phyloP scores from a whole-genome alignment of 192 early-diverging fungal genomes.

The Spizellomyces punctatus region DNA sequence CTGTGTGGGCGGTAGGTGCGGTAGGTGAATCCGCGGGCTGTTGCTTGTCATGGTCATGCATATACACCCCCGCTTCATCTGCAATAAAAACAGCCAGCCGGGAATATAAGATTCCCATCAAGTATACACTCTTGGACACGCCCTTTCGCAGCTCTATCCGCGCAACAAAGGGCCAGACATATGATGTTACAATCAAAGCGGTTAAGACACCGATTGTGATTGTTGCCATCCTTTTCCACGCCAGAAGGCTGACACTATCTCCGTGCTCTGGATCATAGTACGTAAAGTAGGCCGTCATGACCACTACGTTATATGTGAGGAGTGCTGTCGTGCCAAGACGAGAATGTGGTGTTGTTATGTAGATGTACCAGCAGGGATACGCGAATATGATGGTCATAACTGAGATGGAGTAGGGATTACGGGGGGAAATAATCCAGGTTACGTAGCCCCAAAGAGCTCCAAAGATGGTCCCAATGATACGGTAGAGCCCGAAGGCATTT shows the following conservation, averaged over 20 bases:
- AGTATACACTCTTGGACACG: constrained; percentile 48
- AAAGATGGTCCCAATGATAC: constrained; percentile 72
- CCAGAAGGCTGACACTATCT: constrained; percentile 48
- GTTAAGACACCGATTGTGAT: constrained; percentile 75
- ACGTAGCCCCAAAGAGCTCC: constrained; percentile 70
- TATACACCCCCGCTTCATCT: neutral
- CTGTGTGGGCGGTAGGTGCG: neutral
- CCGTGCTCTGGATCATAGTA: constrained; percentile 68
- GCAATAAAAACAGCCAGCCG: constrained; percentile 72
- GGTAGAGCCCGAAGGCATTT: constrained; percentile 67
- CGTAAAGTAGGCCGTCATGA: constrained; percentile 47
- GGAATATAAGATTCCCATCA: constrained; percentile 67
- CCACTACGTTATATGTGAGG: constrained; percentile 75
- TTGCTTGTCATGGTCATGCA: neutral
- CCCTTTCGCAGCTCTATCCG: constrained; percentile 79
- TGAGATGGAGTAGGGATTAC: constrained; percentile 35
- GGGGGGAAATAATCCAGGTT: constrained; percentile 59
- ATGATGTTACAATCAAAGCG: constrained; percentile 71
- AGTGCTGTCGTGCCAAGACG: constrained; percentile 78
- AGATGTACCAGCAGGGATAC: constrained; percentile 71
- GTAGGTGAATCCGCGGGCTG: neutral
- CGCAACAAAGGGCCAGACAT: constrained; percentile 85
- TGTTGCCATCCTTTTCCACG: constrained; percentile 59
- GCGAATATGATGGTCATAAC: constrained; percentile 63
- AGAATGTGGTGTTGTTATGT: constrained; percentile 66